Evolutionary conservation across 768 basidiomycete species (phyloP), one percentile per base, ranked within the genome.

Genomic region (Boletus subparvulus): DNA sequence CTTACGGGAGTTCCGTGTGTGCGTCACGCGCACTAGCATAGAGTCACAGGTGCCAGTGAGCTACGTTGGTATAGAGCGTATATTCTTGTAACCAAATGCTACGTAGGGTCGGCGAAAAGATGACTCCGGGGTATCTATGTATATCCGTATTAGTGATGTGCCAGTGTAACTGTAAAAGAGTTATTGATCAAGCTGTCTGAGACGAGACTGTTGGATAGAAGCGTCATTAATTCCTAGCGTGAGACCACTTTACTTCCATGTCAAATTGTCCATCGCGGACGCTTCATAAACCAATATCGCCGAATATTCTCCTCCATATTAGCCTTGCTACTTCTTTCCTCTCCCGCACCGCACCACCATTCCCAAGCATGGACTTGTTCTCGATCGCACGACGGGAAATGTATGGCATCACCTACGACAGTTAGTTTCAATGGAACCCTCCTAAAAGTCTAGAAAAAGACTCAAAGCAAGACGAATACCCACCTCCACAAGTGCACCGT

Each of bases 341-440:
- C 60, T 73, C 72, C 37, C 64, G 61, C 17, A 73, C 71, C 0
- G 92, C 92, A 13, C 79, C 84, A 2, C 88, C 89, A 19, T 81
- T 76, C 16, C 87, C 89, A 28, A 98, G 81, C 3, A 97, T 80
- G 0, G 87, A 87, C 72, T 93, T 95, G 77, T 98, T 97, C 83
- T 97, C 94, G 44, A 94, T 86, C 1, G 94, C 94, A 16, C 95
- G 80, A 33, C 94, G 81, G 40, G 87, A 81, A 10, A 97, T 81
- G 69, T 96, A 98, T 0, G 95, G 94, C 85, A 97, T 87, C 11
- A 93, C 89, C 85, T 89, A 19, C 7, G n/a, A 4, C 26, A 24
- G 11, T 55, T 7, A 42, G 17, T 37, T 19, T 32, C 7, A 2
- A n/a, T 8, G 1, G 4, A 21, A 16, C 21, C 24, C 6, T 6